These are phyloP conservation scores for Exidia glandulosa DNA, from an alignment of 768 basidiomycete species.

Conservation along the genomic window DNA sequence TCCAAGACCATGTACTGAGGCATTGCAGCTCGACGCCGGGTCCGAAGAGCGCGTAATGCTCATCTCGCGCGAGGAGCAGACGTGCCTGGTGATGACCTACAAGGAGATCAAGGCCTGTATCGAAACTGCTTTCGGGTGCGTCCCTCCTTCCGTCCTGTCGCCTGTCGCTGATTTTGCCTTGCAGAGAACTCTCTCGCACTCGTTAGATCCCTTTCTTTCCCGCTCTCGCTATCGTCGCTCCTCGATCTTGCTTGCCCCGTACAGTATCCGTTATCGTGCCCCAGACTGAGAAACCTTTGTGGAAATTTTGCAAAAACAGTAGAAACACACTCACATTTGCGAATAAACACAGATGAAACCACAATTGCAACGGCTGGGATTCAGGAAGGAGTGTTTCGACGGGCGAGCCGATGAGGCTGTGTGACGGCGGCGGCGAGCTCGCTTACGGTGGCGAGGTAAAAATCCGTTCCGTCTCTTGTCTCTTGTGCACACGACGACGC, in stretches of 20 bases:
- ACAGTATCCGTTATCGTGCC: too few relatives aligned
- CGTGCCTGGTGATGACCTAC: slow-evolving; percentile 87
- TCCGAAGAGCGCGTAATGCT: slow-evolving; percentile 93
- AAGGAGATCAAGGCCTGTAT: slow-evolving; percentile 83
- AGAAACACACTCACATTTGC: background rate
- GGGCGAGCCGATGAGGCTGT: too few relatives aligned
- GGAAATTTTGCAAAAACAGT: slow-evolving; percentile 1
- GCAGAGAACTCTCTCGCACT: slow-evolving; percentile 1
- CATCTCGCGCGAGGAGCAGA: slow-evolving; percentile 90
- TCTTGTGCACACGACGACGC: too few relatives aligned
- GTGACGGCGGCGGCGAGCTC: too few relatives aligned
- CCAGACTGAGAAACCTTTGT: background rate
- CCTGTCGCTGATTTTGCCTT: background rate
- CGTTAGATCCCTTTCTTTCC: background rate
- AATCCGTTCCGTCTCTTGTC: too few relatives aligned
- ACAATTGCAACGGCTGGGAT: too few relatives aligned
- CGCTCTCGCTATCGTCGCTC: background rate
- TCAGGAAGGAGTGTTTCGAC: too few relatives aligned
- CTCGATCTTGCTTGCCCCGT: background rate
- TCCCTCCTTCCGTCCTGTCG: slow-evolving; percentile 7
- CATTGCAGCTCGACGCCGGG: slow-evolving; percentile 82
- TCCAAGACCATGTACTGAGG: background rate
- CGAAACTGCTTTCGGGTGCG: slow-evolving; percentile 73
- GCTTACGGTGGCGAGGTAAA: too few relatives aligned
- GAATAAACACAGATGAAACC: background rate